phyloP scores from a whole-genome alignment of 768 basidiomycete genomes.

The Auriscalpium orientale region DNA sequence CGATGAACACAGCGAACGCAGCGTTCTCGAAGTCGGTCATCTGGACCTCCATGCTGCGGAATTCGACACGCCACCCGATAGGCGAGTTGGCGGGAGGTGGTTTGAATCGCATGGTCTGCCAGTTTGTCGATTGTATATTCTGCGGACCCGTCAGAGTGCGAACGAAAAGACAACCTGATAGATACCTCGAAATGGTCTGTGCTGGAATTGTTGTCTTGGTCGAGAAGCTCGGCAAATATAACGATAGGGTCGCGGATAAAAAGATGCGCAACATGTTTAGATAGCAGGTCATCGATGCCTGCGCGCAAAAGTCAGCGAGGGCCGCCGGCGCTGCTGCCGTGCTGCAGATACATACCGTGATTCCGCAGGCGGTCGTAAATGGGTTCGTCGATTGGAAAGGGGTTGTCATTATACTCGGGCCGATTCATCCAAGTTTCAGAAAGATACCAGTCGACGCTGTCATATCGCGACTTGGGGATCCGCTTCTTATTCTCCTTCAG shows the following conservation, averaged over 20 bases:
- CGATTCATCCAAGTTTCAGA: conserved; percentile 82
- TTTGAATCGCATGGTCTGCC: conserved; percentile 98
- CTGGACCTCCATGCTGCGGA: conserved; percentile 98
- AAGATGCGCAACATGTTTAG: conserved; percentile 89
- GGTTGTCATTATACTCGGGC: conserved; percentile 89
- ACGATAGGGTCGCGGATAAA: conserved; percentile 98
- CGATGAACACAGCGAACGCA: conserved; percentile 90
- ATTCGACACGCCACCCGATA: conserved; percentile 98
- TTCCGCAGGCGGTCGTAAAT: conserved; percentile 67
- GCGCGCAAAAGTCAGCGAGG: background rate
- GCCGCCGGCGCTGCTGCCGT: background rate
- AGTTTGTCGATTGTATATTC: conserved; percentile 99
- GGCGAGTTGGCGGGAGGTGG: conserved; percentile 89
- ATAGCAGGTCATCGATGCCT: conserved; percentile 83
- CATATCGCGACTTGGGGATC: conserved; percentile 97
- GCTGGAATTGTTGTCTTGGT: conserved; percentile 82
- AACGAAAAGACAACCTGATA: background rate
- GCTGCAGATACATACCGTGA: conserved; percentile 50
- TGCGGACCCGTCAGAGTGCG: conserved; percentile 23
- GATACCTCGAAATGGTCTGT: conserved; percentile 93
- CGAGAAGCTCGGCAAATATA: conserved; percentile 86
- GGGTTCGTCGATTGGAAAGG: conserved; percentile 67
- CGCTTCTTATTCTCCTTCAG: conserved; percentile 62
- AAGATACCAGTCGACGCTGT: conserved; percentile 91
- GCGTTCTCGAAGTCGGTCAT: conserved; percentile 99